Percentiles rank a stretch among this genome's conserved stretches.
phyloP scores from a whole-genome alignment of 768 basidiomycete genomes.

The Pisolithus microcarpus region DNA sequence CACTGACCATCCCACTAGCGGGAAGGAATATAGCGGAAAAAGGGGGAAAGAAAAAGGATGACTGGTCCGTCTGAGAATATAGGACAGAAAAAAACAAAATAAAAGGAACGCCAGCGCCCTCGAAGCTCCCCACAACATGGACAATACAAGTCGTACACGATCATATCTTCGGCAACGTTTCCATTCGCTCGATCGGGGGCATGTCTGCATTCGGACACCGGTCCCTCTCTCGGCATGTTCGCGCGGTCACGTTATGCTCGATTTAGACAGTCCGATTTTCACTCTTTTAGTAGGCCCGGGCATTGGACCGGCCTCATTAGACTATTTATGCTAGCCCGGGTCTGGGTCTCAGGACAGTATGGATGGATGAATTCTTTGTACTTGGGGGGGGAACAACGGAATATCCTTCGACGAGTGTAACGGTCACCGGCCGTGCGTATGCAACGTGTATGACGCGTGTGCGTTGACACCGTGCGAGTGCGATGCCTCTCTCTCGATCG shows the following conservation, averaged over 20 bases:
- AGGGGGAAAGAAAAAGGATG: background rate
- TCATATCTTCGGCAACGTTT: background rate
- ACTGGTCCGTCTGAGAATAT: background rate
- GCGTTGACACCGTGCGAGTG: background rate
- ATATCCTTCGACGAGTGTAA: background rate
- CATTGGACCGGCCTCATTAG: background rate
- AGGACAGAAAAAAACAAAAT: background rate
- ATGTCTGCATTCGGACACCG: background rate
- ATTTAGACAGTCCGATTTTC: background rate
- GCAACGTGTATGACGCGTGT: background rate
- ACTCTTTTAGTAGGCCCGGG: too few species aligned
- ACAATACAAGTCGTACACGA: background rate
- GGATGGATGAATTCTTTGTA: too few species aligned
- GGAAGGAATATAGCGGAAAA: background rate
- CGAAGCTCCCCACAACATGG: background rate
- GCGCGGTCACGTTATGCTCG: too few species aligned
- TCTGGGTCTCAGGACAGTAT: background rate
- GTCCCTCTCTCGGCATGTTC: background rate
- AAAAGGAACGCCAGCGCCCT: background rate
- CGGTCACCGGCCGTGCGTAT: background rate
- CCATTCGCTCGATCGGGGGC: background rate
- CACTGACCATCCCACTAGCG: background rate
- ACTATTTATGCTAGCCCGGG: background rate
- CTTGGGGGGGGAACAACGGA: background rate
- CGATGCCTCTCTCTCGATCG: background rate